These are phyloP conservation scores for Aspergillus campestris DNA, from an alignment of 495 filamentous ascomycete genomes.

Conservation along the genomic window DNA sequence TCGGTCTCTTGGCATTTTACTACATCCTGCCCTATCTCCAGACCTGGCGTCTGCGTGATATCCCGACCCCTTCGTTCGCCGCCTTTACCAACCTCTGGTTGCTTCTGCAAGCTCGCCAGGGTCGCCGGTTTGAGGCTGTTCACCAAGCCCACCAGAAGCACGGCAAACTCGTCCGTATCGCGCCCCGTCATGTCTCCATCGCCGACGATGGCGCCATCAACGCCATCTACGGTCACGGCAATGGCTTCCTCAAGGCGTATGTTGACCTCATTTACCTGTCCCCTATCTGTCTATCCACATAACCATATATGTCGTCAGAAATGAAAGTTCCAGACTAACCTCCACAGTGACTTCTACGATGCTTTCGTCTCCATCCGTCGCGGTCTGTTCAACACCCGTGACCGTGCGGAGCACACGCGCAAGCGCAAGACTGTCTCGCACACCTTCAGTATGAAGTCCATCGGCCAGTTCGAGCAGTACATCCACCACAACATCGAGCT, in stretches of 20 bases:
- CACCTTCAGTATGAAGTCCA: slow-evolving; percentile 75
- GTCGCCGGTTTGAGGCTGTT: slow-evolving; percentile 59
- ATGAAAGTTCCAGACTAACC: slow-evolving; percentile 1
- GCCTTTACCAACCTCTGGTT: slow-evolving; percentile 77
- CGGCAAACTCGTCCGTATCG: slow-evolving; percentile 52
- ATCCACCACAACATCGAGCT: slow-evolving; percentile 71
- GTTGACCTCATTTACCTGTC: slow-evolving; percentile 6
- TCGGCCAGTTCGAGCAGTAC: slow-evolving; percentile 84
- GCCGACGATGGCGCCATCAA: slow-evolving; percentile 52
- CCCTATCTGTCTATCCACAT: not conserved
- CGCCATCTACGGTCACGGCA: slow-evolving; percentile 55
- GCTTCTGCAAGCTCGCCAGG: slow-evolving; percentile 56
- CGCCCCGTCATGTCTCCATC: slow-evolving; percentile 50
- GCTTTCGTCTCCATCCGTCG: slow-evolving; percentile 82
- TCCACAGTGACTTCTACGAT: slow-evolving; percentile 71
- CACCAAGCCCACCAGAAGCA: slow-evolving; percentile 65
- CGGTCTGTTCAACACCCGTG: slow-evolving; percentile 85
- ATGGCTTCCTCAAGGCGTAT: slow-evolving; percentile 67
- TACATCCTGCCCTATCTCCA: slow-evolving; percentile 65
- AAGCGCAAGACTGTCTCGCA: slow-evolving; percentile 87
- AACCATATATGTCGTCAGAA: not conserved
- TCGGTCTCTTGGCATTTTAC: slow-evolving; percentile 47
- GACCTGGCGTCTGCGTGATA: slow-evolving; percentile 51
- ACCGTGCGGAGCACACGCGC: slow-evolving; percentile 73
- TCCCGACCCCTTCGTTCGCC: slow-evolving; percentile 58